Conservation (phyloP, 176 grass and related monocot genomes). For the Juncus inflexus region DNA sequence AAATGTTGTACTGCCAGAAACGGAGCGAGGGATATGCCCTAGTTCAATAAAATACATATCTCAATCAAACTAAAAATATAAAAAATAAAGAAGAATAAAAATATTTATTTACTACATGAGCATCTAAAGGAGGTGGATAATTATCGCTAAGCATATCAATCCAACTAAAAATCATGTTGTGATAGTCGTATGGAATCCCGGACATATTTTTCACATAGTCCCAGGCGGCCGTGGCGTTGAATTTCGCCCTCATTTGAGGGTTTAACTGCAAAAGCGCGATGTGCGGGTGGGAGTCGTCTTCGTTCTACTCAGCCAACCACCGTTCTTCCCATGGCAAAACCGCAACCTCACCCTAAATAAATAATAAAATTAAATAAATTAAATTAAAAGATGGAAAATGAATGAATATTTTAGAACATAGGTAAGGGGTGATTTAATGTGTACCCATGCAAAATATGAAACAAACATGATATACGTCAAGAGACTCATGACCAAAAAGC, state of each 20-base stretch:
- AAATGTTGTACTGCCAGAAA: constrained; percentile 5
- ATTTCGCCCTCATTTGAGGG: constrained; percentile 71
- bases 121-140: constrained; percentile 88
- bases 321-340: constrained; percentile 94
- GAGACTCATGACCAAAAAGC: too few relatives aligned
- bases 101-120: constrained; percentile 97
- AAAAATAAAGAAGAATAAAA: too few relatives aligned
- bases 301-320: constrained; percentile 78
- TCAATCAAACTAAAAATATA: too few relatives aligned
- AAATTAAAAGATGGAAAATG: not conserved
- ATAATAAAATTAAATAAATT: not conserved
- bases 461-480: too few relatives aligned
- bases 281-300: constrained; percentile 89
- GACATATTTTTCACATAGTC: constrained; percentile 79
- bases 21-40: not conserved
- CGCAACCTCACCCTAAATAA: constrained; percentile 90
- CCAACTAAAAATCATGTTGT: constrained; percentile 99
- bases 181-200: constrained; percentile 80
- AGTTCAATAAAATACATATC: too few relatives aligned
- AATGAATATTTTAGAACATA: not conserved
- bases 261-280: constrained; percentile 78
- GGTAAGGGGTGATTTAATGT: not conserved
- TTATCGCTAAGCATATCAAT: constrained; percentile 86
- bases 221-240: constrained; percentile 93
- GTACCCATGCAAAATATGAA: too few relatives aligned